Evolutionary conservation across 2,329 filamentous ascomycete species (phyloP), one percentile per base, ranked within the genome.

Genomic region (Ophiostoma sp.): DNA sequence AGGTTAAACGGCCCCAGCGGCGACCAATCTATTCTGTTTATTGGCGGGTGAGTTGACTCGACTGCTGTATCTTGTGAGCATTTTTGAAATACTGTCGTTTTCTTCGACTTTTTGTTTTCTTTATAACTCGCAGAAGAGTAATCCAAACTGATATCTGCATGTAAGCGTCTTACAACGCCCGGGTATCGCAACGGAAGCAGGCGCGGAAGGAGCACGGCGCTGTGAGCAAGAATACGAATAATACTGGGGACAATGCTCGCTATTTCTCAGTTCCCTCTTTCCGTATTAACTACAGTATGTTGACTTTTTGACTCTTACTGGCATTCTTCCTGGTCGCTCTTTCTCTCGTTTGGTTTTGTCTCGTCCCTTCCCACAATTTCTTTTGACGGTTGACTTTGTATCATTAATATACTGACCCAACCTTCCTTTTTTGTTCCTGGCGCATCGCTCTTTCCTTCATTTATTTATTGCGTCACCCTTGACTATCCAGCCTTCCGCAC

Each of bases 151-250:
- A 13, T 39, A 39, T 39, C 36, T 39, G 36, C 36, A 39, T 39
- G 36, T 39, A 3, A 11, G 36, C 8, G 13, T 39, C 36, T 11
- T 39, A 13, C 36, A 44, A n/a, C 44, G 17, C 17, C 31, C 33
- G 52, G 44, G 13, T 70, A 44, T 65, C 27, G 64, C 69, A 33
- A 60, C 66, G 66, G 69, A 70, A 57, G 69, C 60, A 66, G 69
- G 69, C 27, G 70, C 60, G 70, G 67, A 71, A 60, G 62, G 57
- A 66, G 62, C 62, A 69, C 67, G 60, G 62, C 35, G 33, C 57
- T 39, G 68, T 31, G 13, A 48, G 44, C 44, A 5, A 17, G 20
- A 20, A 48, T 20, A 17, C n/a, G 44, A 48, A 48, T 48, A 68
- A 68, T 70, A 70, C 54, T 70, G 39, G 66, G 65, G 66, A 27